Evolutionary conservation across 331 rosid species (phyloP).

Genomic region (Malus hybrid): DNA sequence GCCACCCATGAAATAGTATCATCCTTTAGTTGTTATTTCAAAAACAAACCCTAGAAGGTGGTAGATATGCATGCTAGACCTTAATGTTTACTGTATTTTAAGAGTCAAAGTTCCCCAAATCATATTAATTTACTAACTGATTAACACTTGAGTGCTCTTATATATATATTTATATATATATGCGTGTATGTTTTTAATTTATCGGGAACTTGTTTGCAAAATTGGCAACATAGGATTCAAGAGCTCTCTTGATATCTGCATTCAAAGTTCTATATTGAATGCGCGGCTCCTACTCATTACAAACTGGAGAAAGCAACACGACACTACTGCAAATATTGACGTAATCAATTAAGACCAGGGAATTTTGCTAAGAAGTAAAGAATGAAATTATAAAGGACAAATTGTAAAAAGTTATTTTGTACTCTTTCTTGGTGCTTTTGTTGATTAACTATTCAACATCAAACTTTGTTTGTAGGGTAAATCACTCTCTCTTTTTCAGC

Average conservation of each 20-base stretch:
- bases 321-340: not conserved
- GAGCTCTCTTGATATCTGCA: not conserved
- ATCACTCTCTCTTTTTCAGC: slow-evolving; percentile 45
- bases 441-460: slow-evolving; percentile 25
- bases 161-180: no score
- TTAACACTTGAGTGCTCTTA: no score
- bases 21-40: slow-evolving; percentile 13
- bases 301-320: not conserved
- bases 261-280: not conserved
- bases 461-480: slow-evolving; percentile 71
- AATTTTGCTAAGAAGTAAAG: not conserved
- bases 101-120: no score
- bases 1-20: slow-evolving; percentile 11
- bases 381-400: slow-evolving; percentile 7
- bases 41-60: not conserved
- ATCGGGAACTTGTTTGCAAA: no score
- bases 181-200: no score
- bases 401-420: slow-evolving; percentile 38
- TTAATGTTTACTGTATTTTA: no score
- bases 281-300: slow-evolving; percentile 13
- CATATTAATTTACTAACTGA: no score
- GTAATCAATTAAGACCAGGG: not conserved
- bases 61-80: no score
- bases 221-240: not conserved
- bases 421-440: slow-evolving; percentile 25